These are phyloP conservation scores for Boletus tylopilopsis DNA, from an alignment of 768 basidiomycete species.

Conservation along the genomic window DNA sequence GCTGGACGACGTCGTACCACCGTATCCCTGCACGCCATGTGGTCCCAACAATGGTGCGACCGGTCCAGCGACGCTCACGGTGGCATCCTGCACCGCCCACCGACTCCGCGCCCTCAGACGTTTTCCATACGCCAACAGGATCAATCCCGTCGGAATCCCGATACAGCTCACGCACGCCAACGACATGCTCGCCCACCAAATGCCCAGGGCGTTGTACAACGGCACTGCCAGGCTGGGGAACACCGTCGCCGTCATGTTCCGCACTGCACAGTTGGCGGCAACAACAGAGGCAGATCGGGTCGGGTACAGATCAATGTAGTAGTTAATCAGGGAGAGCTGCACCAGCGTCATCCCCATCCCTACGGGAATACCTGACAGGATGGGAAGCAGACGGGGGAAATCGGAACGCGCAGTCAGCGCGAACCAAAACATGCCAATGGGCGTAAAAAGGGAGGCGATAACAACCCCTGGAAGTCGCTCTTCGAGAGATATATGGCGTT, in stretches of 20 bases:
- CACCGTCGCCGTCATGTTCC: constrained; percentile 19
- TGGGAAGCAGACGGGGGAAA: constrained; percentile 5
- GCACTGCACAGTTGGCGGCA: constrained; percentile 25
- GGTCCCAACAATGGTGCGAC: constrained; percentile 14
- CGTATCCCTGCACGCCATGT: constrained; percentile 9
- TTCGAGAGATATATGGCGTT: constrained; percentile 23
- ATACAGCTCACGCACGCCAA: constrained; percentile 23
- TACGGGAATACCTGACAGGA: constrained; percentile 24
- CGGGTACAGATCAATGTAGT: constrained; percentile 30
- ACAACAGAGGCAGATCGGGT: constrained; percentile 28
- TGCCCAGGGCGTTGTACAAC: constrained; percentile 19
- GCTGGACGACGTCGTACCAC: constrained; percentile 5
- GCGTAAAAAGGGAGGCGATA: constrained; percentile 24
- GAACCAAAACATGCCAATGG: constrained; percentile 29
- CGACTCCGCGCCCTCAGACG: constrained; percentile 19
- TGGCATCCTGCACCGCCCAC: constrained; percentile 24
- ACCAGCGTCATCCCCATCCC: constrained; percentile 29
- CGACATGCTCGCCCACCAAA: constrained; percentile 12
- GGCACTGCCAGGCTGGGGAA: constrained; percentile 26
- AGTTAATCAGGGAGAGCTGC: constrained; percentile 27
- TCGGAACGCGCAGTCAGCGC: constrained; percentile 18
- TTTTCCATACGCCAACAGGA: constrained; percentile 21
- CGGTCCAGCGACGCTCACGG: background rate
- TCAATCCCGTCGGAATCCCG: constrained; percentile 19
- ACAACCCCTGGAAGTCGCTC: constrained; percentile 26